Evolutionary conservation across 169 alveolate species (phyloP), one percentile per base, ranked within the genome.

Genomic region (Plasmodium vinckei): DNA sequence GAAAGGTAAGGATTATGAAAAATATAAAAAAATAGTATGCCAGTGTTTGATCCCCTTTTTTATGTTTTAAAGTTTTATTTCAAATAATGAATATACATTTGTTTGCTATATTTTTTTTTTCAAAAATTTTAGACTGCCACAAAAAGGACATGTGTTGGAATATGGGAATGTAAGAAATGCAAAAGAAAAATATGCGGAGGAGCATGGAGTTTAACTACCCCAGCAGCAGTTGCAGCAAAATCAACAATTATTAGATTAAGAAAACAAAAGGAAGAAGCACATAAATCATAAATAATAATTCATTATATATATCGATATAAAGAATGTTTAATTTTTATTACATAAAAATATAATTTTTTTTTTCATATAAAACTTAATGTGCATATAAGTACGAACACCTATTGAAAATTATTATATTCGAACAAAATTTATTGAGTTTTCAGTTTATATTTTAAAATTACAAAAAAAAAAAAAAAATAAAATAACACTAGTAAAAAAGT

Each of bases 121-220:
- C 39, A 2, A 6, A 33, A 33, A 3, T 42, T 86, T 17, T 92
- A 96, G 98, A 92, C 93, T 91, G 92, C 98, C 57, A 95, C 97
- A 59, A 97, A 95, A 94, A 95, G 99, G 89, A 88, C 95, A 87
- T 99, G 99, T 60, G 99, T 97, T 60, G 99, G 99, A 56, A 97
- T 98, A 93, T 98, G 99, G 99, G 95, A 96, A 64, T 98, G 99
- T 95, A 97, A 96, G 79, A 96, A 96, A 57, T 98, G 99, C 94
- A 96, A 96, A 87, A 97, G 96, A 95, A 90, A 93, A 67, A 94
- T 97, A 53, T 99, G 99, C 42, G 99, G 99, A 21, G 99, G 99
- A 19, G 99, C 99, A 46, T 98, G 99, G 99, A 95, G 96, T 59
- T 93, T 97, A 72, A 95, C 97, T 68, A 98, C 99, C 73, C 97